Base-by-base conservation (phyloP, 441 rosid species). In the Corymbia calophylla region DNA sequence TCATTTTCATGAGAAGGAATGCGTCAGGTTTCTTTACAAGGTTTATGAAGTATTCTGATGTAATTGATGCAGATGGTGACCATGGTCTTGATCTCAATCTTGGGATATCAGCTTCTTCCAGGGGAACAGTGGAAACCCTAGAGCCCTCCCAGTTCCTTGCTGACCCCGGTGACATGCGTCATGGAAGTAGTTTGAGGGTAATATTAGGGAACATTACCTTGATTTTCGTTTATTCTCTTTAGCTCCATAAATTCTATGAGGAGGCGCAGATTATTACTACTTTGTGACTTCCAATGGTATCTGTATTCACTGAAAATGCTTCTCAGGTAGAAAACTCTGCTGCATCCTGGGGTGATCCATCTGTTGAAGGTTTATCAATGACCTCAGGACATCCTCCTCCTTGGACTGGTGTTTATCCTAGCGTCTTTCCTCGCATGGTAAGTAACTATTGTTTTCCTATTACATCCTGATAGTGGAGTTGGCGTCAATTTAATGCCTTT, bases 31-130 rank as follows among this genome's bases (percentile, higher is more conserved):
- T 77, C n/a, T 56, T 10, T 29, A 49, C 35, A 31, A 47, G 60
- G 18, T 80, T n/a, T 4, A 9, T 48, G 17, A 53, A 86, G n/a
- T 21, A 17, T 56, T 47, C 87, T 88, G 54, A 44, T 62, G 60
- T 48, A 62, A 56, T 86, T 84, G 29, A 70, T 91, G 91, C 93
- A 97, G 99, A 92, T 60, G 82, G 89, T 64, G 93, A 89, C 86
- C 93, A 91, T 55, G 93, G 95, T 89, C 97, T 97, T 89, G 97
- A 96, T 92, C 94, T 97, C 91, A 95, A 95, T 94, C 92, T 97
- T 92, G 97, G 98, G 89, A 96, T 97, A 35, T 92, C 97, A 90
- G 92, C 95, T 87, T 92, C 98, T 62, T 90, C 89, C 73, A 92
- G 89, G 25, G 82, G 89, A 55, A 35, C 94, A 85, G 92, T 93